Percentiles rank a stretch among this genome's conserved stretches.
phyloP scores from a whole-genome alignment of 768 basidiomycete species.

The Auriscalpium orientale region DNA sequence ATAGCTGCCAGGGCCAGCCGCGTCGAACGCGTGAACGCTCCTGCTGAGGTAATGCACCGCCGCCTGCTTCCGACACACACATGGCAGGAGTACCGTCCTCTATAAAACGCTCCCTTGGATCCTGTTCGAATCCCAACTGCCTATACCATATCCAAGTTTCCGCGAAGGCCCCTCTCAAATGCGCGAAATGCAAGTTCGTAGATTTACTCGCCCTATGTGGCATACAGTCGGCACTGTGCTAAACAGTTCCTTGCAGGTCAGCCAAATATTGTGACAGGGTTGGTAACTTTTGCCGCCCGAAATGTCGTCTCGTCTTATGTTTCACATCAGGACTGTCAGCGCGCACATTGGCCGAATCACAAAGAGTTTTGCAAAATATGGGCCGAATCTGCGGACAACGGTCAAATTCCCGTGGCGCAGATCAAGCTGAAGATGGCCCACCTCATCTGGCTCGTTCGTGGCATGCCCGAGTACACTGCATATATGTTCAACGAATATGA shows the following conservation, averaged over 20 bases:
- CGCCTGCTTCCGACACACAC: too few species aligned
- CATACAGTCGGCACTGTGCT: too few species aligned
- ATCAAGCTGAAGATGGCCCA: slow-evolving; percentile 16
- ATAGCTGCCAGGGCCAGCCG: too few species aligned
- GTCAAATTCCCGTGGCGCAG: slow-evolving; percentile 12
- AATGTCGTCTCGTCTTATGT: not conserved
- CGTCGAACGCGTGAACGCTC: too few species aligned
- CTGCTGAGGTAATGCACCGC: too few species aligned
- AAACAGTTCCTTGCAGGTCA: slow-evolving; percentile 2
- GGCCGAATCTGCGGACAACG: slow-evolving; percentile 10
- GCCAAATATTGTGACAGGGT: slow-evolving; percentile 14
- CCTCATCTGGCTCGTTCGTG: slow-evolving; percentile 17
- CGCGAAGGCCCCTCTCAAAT: slow-evolving; percentile 13
- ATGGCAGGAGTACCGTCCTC: slow-evolving; percentile 13
- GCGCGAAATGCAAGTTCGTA: slow-evolving; percentile 13
- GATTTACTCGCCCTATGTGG: not conserved
- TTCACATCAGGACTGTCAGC: slow-evolving; percentile 9
- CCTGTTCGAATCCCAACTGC: slow-evolving; percentile 12
- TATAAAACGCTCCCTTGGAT: slow-evolving; percentile 12
- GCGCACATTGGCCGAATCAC: slow-evolving; percentile 15
- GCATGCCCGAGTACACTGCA: slow-evolving; percentile 10
- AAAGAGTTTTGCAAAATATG: slow-evolving; percentile 17
- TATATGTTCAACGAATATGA: slow-evolving; percentile 12
- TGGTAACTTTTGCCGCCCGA: not conserved
- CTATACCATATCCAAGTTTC: not conserved